Conservation (phyloP, 805 yeast genomes). For the Cyberlindnera euphorbiiphila region DNA sequence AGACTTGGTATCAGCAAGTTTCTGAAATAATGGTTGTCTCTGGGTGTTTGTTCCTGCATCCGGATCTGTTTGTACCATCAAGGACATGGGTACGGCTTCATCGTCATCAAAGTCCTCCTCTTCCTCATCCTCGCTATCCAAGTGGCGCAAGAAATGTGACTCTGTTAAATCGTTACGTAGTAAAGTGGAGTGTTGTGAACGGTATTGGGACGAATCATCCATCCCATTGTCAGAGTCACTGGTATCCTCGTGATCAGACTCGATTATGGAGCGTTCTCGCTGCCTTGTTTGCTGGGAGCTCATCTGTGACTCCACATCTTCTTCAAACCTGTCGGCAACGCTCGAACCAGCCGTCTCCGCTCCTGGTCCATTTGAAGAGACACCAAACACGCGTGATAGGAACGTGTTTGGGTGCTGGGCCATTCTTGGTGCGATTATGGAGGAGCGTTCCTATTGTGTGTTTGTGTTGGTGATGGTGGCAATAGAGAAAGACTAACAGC, state of each 20-base stretch:
- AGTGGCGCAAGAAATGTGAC: slow-evolving; percentile 10
- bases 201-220: background rate
- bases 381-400: slow-evolving; percentile 60
- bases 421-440: too few species aligned
- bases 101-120: slow-evolving; percentile 25
- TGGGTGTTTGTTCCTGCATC: slow-evolving; percentile 1
- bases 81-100: slow-evolving; percentile 23
- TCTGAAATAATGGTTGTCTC: too few species aligned
- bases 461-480: too few species aligned
- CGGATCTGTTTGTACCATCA: slow-evolving; percentile 16
- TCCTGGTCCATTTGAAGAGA: slow-evolving; percentile 29
- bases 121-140: slow-evolving; percentile 4
- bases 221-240: slow-evolving; percentile 16
- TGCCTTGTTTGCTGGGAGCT: slow-evolving; percentile 3
- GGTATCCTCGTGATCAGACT: slow-evolving; percentile 23
- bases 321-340: slow-evolving; percentile 10
- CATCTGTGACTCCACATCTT: slow-evolving; percentile 15
- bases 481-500: too few species aligned
- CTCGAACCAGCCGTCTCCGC: slow-evolving; percentile 24
- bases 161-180: slow-evolving; percentile 12
- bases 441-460: too few species aligned
- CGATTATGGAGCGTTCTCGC: slow-evolving; percentile 22
- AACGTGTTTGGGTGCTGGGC: slow-evolving; percentile 37
- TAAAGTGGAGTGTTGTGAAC: slow-evolving; percentile 7
- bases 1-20: too few species aligned